Percentiles rank a stretch among this genome's conserved stretches.
Conservation (phyloP, 176 grass and related monocot genomes). For the Alopecurus myosuroides region DNA sequence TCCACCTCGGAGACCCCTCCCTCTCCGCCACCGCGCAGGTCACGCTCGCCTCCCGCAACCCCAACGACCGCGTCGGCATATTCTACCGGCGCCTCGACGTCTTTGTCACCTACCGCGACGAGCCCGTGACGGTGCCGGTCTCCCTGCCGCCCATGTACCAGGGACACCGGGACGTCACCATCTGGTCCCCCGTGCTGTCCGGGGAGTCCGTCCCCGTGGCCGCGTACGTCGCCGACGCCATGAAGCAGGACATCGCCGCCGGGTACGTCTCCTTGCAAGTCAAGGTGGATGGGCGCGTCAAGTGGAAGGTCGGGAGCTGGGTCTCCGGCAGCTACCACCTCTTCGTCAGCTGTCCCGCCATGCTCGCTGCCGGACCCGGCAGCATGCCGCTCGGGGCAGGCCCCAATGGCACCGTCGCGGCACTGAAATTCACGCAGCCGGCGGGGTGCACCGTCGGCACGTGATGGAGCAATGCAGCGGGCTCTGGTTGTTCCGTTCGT, state of each 20-base stretch:
- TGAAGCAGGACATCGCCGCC: slow-evolving; percentile 58
- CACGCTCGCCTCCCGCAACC: slow-evolving; percentile 71
- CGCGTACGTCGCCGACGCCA: slow-evolving; percentile 54
- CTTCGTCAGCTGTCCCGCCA: slow-evolving; percentile 78
- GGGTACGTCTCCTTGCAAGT: slow-evolving; percentile 64
- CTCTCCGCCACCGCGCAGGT: slow-evolving; percentile 53
- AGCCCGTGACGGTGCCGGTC: slow-evolving; percentile 45
- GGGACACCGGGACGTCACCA: slow-evolving; percentile 45
- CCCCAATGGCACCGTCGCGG: background rate
- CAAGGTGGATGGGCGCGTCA: slow-evolving; percentile 53
- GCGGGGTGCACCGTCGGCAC: slow-evolving; percentile 55
- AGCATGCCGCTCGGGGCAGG: background rate
- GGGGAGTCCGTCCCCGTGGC: slow-evolving; percentile 30
- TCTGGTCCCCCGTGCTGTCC: slow-evolving; percentile 54
- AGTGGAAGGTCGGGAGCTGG: slow-evolving; percentile 86
- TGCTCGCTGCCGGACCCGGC: slow-evolving; percentile 16
- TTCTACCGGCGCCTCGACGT: slow-evolving; percentile 44
- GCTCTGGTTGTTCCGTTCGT: background rate
- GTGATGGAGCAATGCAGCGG: slow-evolving; percentile 11
- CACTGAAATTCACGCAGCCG: slow-evolving; percentile 49
- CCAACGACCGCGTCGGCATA: slow-evolving; percentile 58
- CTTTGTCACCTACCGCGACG: slow-evolving; percentile 47
- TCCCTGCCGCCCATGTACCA: slow-evolving; percentile 51
- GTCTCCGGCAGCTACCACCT: slow-evolving; percentile 65
- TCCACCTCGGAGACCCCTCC: slow-evolving; percentile 49